phyloP scores from a whole-genome alignment of 2,329 filamentous ascomycete species.

The Nemania sp. region DNA sequence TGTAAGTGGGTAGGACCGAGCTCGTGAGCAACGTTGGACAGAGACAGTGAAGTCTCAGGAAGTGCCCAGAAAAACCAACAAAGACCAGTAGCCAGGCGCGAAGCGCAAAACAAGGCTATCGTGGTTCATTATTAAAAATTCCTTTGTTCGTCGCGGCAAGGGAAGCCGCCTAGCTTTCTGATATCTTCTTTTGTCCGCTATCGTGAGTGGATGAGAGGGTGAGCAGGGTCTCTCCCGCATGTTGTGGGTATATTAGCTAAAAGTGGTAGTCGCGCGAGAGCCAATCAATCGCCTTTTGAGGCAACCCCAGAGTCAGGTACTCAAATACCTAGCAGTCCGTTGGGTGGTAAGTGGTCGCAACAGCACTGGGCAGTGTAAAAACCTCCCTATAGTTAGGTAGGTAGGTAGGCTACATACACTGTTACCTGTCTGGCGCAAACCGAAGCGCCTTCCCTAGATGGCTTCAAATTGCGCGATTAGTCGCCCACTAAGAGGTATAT shows the following conservation, averaged over 20 bases:
- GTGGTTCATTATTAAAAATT: slow-evolving; percentile 10
- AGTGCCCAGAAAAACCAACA: not conserved
- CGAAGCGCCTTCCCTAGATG: not conserved
- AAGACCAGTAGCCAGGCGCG: slow-evolving; percentile 8
- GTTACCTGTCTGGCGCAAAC: not conserved
- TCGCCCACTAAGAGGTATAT: too few species aligned
- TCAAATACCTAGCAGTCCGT: too few species aligned
- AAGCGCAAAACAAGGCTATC: not conserved
- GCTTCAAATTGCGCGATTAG: too few species aligned
- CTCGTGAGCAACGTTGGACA: too few species aligned
- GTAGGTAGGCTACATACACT: not conserved
- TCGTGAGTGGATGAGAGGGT: slow-evolving; percentile 23
- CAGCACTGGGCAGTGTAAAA: too few species aligned
- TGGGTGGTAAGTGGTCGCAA: too few species aligned
- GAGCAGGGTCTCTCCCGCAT: not conserved
- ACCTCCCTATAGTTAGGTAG: too few species aligned
- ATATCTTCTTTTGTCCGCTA: slow-evolving; percentile 34
- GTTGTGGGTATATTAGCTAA: slow-evolving; percentile 30
- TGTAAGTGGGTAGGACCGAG: not conserved
- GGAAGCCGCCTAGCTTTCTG: slow-evolving; percentile 23
- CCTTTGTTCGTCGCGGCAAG: slow-evolving; percentile 24
- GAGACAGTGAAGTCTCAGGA: not conserved
- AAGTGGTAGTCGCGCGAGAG: slow-evolving; percentile 31
- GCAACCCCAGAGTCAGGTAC: slow-evolving; percentile 2
- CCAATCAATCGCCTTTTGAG: slow-evolving; percentile 34